phyloP scores from a whole-genome alignment of 176 grass and related monocot species.

The Oryza meridionalis region DNA sequence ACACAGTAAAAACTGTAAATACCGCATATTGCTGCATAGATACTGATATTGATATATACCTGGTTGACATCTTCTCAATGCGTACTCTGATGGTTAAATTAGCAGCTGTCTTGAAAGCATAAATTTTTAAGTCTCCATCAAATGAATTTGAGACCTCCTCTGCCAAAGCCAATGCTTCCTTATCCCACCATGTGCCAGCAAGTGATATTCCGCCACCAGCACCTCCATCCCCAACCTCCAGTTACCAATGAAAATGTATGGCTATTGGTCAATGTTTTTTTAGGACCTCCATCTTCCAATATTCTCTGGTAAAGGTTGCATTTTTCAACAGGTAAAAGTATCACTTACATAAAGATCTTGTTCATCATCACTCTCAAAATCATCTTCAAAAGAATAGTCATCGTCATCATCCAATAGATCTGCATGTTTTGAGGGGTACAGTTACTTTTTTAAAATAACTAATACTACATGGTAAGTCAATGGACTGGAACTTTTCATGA shows the following conservation, averaged over 20 bases:
- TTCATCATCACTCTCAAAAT: conserved; percentile 64
- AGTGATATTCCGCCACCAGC: conserved; percentile 88
- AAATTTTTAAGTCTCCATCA: conserved; percentile 73
- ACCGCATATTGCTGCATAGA: conserved; percentile 4
- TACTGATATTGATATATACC: conserved; percentile 48
- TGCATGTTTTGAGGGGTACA: conserved; percentile 11
- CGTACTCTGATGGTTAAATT: conserved; percentile 67
- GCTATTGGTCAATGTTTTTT: conserved; percentile 16
- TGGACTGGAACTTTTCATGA: not conserved
- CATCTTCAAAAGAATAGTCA: conserved; percentile 49
- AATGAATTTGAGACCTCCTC: conserved; percentile 73
- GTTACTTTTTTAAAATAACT: not conserved
- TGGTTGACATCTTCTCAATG: conserved; percentile 94
- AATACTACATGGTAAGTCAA: not conserved
- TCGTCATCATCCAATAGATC: conserved; percentile 47
- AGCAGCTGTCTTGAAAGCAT: conserved; percentile 82
- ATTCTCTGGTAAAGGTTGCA: not conserved
- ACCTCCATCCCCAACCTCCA: conserved; percentile 90
- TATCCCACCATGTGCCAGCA: conserved; percentile 83
- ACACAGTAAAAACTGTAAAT: not conserved
- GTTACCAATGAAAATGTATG: conserved; percentile 9
- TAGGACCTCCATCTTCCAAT: not conserved
- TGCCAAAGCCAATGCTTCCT: conserved; percentile 79
- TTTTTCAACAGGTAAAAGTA: conserved; percentile 3
- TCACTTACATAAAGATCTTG: conserved; percentile 55